Percentiles rank a stretch among this genome's conserved stretches.
phyloP scores from a whole-genome alignment of 2,329 filamentous ascomycete species.

The Aureobasidium namibiae region DNA sequence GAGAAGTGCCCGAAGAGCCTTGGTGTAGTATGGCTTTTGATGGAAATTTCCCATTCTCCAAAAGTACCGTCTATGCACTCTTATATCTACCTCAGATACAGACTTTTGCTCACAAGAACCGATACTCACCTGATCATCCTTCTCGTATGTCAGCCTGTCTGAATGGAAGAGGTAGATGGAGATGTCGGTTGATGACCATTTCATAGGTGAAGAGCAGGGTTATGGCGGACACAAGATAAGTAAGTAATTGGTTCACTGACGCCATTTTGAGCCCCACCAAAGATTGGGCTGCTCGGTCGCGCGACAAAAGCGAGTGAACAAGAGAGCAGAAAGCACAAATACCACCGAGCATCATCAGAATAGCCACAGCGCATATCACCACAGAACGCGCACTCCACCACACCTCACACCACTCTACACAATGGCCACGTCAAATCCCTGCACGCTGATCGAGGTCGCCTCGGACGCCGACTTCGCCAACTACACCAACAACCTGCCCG shows the following conservation, averaged over 20 bases:
- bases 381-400: not conserved
- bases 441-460: constrained; percentile 65
- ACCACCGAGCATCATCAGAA: not conserved
- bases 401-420: not conserved
- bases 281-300: constrained; percentile 1
- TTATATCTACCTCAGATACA: too few relatives aligned
- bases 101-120: too few relatives aligned
- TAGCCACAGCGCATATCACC: not conserved
- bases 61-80: too few relatives aligned
- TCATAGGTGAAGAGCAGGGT: not conserved
- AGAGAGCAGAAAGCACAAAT: not conserved
- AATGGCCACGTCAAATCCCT: constrained; percentile 17
- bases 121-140: too few relatives aligned
- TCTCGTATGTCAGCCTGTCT: too few relatives aligned
- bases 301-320: not conserved
- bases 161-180: too few relatives aligned
- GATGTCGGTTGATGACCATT: not conserved
- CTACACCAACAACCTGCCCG: constrained; percentile 56
- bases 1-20: too few relatives aligned
- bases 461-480: constrained; percentile 65
- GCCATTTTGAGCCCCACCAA: constrained; percentile 1
- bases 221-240: not conserved
- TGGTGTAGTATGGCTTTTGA: too few relatives aligned
- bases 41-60: too few relatives aligned
- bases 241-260: not conserved